Percentiles rank a stretch among this genome's conserved stretches.
phyloP scores from a whole-genome alignment of 2,329 filamentous ascomycete species.

The Fusarium succisae region DNA sequence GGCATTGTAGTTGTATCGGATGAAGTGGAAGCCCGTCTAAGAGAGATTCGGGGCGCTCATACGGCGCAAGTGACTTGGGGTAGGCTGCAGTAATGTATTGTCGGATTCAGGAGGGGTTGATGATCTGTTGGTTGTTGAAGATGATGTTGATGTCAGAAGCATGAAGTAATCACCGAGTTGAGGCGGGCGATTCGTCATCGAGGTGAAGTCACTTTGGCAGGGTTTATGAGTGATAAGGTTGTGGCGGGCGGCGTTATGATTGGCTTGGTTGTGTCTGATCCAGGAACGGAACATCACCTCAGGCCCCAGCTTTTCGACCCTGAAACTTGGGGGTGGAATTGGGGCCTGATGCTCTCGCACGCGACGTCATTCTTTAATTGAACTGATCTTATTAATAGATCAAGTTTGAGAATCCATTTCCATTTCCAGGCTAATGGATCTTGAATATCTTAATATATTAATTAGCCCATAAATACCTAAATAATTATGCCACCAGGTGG shows the following conservation, averaged over 20 bases:
- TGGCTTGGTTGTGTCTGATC: constrained; percentile 16
- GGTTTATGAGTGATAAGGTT: constrained; percentile 40
- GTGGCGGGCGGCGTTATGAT: constrained; percentile 26
- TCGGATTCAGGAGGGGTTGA: background rate
- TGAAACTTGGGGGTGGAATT: constrained; percentile 20
- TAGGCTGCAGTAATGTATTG: background rate
- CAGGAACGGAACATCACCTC: constrained; percentile 35
- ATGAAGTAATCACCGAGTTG: constrained; percentile 13
- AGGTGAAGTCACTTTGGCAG: constrained; percentile 32
- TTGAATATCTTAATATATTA: background rate
- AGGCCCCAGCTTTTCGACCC: constrained; percentile 1
- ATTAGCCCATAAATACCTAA: background rate
- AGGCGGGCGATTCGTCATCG: constrained; percentile 40
- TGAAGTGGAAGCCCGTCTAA: constrained; percentile 43
- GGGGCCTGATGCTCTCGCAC: background rate
- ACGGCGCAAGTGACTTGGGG: constrained; percentile 1
- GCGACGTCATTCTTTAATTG: constrained; percentile 25
- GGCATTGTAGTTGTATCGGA: constrained; percentile 50
- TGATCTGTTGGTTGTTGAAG: constrained; percentile 17
- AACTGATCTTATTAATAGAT: background rate
- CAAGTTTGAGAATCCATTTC: background rate
- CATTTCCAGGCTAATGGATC: background rate
- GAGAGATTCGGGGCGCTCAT: constrained; percentile 12
- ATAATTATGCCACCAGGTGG: background rate
- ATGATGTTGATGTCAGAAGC: constrained; percentile 22